Evolutionary conservation across 176 grass and related monocot species (phyloP).

Genomic region (Zoysia japonica): DNA sequence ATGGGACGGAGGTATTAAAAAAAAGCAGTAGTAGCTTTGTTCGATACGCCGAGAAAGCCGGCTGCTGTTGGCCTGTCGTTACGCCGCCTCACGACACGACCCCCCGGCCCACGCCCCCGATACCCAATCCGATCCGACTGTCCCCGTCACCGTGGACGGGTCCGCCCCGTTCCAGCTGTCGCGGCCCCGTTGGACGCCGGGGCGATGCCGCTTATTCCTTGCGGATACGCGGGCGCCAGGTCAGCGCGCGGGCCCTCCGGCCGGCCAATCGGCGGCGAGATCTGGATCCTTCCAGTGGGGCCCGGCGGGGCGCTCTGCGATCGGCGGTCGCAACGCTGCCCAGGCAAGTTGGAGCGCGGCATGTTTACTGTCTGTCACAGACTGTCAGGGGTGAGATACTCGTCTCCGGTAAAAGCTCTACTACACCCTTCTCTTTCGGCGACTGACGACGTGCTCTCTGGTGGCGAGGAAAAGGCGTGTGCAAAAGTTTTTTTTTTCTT

Average conservation of each 20-base stretch:
- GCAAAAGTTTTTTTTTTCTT: no score
- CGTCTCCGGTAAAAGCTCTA: no score
- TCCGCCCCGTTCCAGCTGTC: conserved; percentile 13
- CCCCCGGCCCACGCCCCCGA: not conserved
- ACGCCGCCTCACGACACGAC: conserved; percentile 4
- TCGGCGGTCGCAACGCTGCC: no score
- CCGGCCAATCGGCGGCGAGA: conserved; percentile 3
- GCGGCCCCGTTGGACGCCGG: not conserved
- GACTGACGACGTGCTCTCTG: no score
- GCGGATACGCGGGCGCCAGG: conserved; percentile 34
- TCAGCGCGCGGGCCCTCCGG: not conserved
- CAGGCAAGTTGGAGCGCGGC: no score
- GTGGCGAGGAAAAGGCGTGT: no score
- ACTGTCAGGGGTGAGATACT: no score
- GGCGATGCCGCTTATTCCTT: conserved; percentile 14
- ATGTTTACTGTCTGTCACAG: no score
- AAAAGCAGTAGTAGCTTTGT: not conserved
- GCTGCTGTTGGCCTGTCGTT: conserved; percentile 1
- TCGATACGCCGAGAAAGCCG: not conserved
- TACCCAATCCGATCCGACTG: not conserved
- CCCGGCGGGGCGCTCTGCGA: not conserved
- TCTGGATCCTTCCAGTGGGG: conserved; percentile 26
- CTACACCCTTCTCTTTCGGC: no score
- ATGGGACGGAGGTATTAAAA: no score
- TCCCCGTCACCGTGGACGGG: not conserved